These are phyloP conservation scores for Ascochyta pisi DNA, from an alignment of 2,329 filamentous ascomycete genomes.

Conservation along the genomic window DNA sequence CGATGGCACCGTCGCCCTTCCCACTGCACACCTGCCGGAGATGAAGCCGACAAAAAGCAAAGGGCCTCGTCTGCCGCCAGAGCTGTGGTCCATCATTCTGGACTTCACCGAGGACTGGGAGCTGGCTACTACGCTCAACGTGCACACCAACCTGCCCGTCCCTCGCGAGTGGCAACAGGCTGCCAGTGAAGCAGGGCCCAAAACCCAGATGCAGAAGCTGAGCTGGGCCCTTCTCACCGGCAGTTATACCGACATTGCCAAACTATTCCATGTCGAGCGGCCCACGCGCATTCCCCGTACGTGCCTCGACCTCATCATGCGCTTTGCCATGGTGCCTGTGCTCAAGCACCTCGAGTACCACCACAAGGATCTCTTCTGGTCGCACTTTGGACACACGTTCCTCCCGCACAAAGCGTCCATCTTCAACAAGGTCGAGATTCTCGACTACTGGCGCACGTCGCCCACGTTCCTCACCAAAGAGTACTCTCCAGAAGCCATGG, in stretches of 20 bases:
- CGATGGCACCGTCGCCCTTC: conserved; percentile 64
- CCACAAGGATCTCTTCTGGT: conserved; percentile 79
- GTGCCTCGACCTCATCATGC: conserved; percentile 87
- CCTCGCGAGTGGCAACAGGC: conserved; percentile 76
- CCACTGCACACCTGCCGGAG: conserved; percentile 42
- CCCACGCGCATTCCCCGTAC: conserved; percentile 79
- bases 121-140: conserved; percentile 77
- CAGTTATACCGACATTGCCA: conserved; percentile 73
- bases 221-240: conserved; percentile 85
- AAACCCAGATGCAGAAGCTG: conserved; percentile 77
- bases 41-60: conserved; percentile 46
- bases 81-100: conserved; percentile 89
- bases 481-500: conserved; percentile 83
- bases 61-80: conserved; percentile 69
- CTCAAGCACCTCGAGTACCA: conserved; percentile 74
- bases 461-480: conserved; percentile 84
- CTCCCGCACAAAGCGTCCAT: conserved; percentile 89
- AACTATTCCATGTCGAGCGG: conserved; percentile 73
- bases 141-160: conserved; percentile 78
- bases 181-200: conserved; percentile 68
- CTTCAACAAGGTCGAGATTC: conserved; percentile 81
- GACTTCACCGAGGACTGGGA: conserved; percentile 91
- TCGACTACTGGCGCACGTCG: conserved; percentile 91
- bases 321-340: conserved; percentile 83
- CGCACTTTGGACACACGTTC: conserved; percentile 80